phyloP scores from a whole-genome alignment of 2,329 filamentous ascomycete genomes.

The Xylariaceae sp. region DNA sequence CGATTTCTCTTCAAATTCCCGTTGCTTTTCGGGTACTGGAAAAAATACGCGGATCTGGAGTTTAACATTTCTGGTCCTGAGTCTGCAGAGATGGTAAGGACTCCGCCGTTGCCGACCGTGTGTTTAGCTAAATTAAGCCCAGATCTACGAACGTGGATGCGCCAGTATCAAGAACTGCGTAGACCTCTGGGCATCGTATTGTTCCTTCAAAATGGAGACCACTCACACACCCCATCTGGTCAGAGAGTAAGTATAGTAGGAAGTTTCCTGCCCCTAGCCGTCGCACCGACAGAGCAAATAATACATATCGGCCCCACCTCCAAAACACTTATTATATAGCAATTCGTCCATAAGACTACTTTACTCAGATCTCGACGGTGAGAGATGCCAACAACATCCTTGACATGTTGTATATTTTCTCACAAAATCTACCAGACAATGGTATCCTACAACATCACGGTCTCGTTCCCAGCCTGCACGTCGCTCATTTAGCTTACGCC shows the following conservation, averaged over 20 bases:
- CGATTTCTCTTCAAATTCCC: slow-evolving; percentile 92
- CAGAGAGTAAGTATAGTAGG: slow-evolving; percentile 93
- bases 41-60: slow-evolving; percentile 97
- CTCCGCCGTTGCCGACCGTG: neutral
- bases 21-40: slow-evolving; percentile 97
- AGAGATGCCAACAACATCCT: slow-evolving; percentile 63
- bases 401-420: slow-evolving; percentile 57
- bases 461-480: slow-evolving; percentile 37
- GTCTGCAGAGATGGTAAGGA: slow-evolving; percentile 83
- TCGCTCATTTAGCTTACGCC: slow-evolving; percentile 38
- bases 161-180: slow-evolving; percentile 90
- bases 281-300: slow-evolving; percentile 40
- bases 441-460: slow-evolving; percentile 41
- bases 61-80: slow-evolving; percentile 96
- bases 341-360: slow-evolving; percentile 36
- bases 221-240: slow-evolving; percentile 91
- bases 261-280: slow-evolving; percentile 64
- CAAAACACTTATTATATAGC: slow-evolving; percentile 25
- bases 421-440: slow-evolving; percentile 62
- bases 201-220: slow-evolving; percentile 95
- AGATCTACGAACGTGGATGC: slow-evolving; percentile 94
- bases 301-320: slow-evolving; percentile 26
- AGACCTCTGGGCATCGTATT: slow-evolving; percentile 96
- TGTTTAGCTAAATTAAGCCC: slow-evolving; percentile 28
- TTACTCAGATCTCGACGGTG: slow-evolving; percentile 54